Conservation (phyloP, 2,329 filamentous ascomycete genomes). For the Colletotrichum higginsianum region DNA sequence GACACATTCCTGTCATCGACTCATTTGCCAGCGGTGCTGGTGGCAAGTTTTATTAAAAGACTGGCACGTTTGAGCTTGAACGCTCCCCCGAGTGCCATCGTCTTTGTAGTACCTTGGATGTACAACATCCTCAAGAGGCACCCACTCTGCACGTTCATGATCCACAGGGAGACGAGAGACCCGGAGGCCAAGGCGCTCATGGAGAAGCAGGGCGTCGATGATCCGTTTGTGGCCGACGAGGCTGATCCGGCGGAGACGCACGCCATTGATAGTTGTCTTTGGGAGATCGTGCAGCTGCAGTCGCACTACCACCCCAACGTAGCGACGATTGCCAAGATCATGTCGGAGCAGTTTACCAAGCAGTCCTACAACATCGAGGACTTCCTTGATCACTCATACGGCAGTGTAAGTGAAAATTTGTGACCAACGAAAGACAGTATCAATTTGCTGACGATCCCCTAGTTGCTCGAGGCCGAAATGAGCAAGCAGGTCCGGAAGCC, state of each 20-base stretch:
- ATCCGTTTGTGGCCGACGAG: slow-evolving; percentile 85
- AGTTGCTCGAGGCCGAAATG: slow-evolving; percentile 89
- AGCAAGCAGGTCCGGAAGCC: slow-evolving; percentile 86
- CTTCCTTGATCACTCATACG: slow-evolving; percentile 95
- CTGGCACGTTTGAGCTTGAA: slow-evolving; percentile 87
- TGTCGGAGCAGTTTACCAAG: slow-evolving; percentile 98
- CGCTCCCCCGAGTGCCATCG: slow-evolving; percentile 90
- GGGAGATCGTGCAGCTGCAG: slow-evolving; percentile 94
- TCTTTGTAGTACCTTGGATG: slow-evolving; percentile 90
- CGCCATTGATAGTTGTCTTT: slow-evolving; percentile 93
- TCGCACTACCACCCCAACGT: slow-evolving; percentile 98
- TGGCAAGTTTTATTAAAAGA: slow-evolving; percentile 98
- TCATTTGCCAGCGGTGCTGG: slow-evolving; percentile 90
- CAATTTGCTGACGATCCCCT: slow-evolving; percentile 68
- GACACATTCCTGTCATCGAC: slow-evolving; percentile 92
- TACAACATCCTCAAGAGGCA: slow-evolving; percentile 96
- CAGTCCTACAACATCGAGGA: slow-evolving; percentile 95
- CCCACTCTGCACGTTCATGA: slow-evolving; percentile 94
- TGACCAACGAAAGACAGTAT: not conserved
- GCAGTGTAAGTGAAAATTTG: slow-evolving; percentile 70
- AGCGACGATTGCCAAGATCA: slow-evolving; percentile 91
- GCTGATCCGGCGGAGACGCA: slow-evolving; percentile 86
- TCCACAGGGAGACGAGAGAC: slow-evolving; percentile 82
- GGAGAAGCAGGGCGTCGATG: slow-evolving; percentile 72
- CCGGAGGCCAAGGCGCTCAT: slow-evolving; percentile 71